Base-by-base conservation (phyloP, 257 asterid genomes). In the Gentiana dahurica region DNA sequence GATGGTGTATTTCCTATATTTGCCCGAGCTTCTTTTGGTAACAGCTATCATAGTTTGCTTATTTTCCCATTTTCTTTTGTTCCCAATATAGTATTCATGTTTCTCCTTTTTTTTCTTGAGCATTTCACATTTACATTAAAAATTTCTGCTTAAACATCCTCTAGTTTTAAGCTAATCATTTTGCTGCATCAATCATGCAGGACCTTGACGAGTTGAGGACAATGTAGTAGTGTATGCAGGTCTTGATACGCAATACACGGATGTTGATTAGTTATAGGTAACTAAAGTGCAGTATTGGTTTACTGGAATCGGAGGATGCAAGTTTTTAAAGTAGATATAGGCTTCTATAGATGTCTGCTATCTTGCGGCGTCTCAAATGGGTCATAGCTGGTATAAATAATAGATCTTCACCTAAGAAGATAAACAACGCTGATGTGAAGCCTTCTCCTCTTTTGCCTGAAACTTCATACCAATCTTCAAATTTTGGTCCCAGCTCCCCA, bases 301-400 rank as follows among this genome's bases (percentile, higher is more conserved):
- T 65, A 71, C 72, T 49, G 71, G 75, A 71, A 64, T 73, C 48
- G 81, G 76, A 78, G 87, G 82, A 87, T 87, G 96, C 92, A 63
- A 71, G 60, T 68, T 71, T 73, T 57, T 49, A 48, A 80, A 51
- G 54, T 50, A 53, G 64, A 60, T 55, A 72, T 58, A 38, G 51
- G 47, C 70, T 64, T 61, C 54, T 47, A 71, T 82, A 84, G 75
- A 86, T 89, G 94, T 86, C 95, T 77, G 70, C 69, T 68, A 67
- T 89, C 52, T 73, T 86, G 37, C 88, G 77, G 75, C 94, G 83
- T 67, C 72, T 89, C 77, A 83, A 76, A 86, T 83, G 92, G 93
- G 72, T 89, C 41, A 73, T 84, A 64, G 61, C 73, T 68, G 90
- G 94, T 65, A 65, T 73, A 51, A 76, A 78, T 67, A 76, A 78